Evolutionary conservation across 805 yeast species (phyloP), one percentile per base, ranked within the genome.

Genomic region (Cyberlindnera maritima): DNA sequence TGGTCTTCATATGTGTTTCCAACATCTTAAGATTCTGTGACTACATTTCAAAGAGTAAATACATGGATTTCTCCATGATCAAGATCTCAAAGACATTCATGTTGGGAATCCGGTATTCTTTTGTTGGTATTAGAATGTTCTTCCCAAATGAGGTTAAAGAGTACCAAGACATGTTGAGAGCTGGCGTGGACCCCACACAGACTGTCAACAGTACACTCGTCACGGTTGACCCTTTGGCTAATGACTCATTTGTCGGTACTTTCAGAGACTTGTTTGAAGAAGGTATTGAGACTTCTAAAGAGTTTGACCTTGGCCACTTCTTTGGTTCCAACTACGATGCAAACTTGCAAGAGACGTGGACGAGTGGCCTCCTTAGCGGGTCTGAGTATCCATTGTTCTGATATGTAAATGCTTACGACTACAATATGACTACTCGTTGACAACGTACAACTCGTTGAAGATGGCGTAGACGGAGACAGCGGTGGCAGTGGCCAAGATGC

Each of bases 341-440:
- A 13, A 11, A 12, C n/a, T 14, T 28, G n/a, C 7, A 11, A 13
- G 31, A 28, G 13, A 28, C 31, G 7, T 28, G 31, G 31, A 7
- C n/a, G 13, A 28, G 31, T 28, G 31, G 31, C 4, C 11, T 28
- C 13, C 5, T 21, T 21, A 9, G 25, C 8, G 15, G 15, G 13
- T 29, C 13, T 29, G 32, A 13, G 11, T 29, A 29, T 11, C 32
- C 32, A 11, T 7, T 12, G 32, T 4, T 4, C 11, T 12, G 15
- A 29, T 12, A n/a, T n/a, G n/a, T n/a, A n/a, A n/a, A n/a, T n/a
- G n/a, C n/a, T n/a, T n/a, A n/a, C n/a, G n/a, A n/a, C n/a, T n/a
- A n/a, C n/a, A n/a, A n/a, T n/a, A n/a, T n/a, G n/a, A n/a, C 79
- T 94, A 99, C 66, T 90, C 97, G 72, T 92, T 95, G 65, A 94